Evolutionary conservation across 495 filamentous ascomycete genomes (phyloP).

Genomic region (Aspergillus cavernicola): DNA sequence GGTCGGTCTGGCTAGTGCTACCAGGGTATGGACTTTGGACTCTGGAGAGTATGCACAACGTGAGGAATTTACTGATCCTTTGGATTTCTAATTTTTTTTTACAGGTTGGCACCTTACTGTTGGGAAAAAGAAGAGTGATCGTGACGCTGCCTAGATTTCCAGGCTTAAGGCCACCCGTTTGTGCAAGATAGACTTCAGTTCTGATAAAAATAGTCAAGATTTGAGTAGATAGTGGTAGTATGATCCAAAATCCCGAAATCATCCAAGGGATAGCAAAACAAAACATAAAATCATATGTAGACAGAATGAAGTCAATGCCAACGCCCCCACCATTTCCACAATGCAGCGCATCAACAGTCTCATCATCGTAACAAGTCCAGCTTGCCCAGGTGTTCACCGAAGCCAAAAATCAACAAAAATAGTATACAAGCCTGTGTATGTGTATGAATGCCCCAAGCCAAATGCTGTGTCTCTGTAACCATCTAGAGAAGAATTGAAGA

Average conservation of each 20-base stretch:
- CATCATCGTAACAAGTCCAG: neutral
- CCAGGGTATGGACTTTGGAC: too few species aligned
- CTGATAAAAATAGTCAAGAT: conserved; percentile 4
- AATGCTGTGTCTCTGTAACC: neutral
- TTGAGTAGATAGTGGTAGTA: too few species aligned
- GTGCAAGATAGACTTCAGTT: neutral
- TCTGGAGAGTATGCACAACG: too few species aligned
- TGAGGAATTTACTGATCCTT: too few species aligned
- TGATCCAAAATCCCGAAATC: neutral
- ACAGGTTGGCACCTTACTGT: too few species aligned
- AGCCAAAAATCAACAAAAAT: neutral
- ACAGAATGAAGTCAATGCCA: neutral
- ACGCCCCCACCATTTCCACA: conserved; percentile 1
- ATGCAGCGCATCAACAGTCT: neutral
- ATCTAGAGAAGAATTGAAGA: neutral
- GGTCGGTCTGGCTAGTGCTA: too few species aligned
- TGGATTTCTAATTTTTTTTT: too few species aligned
- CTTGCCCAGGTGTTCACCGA: neutral
- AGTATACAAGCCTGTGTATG: conserved; percentile 3
- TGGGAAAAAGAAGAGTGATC: neutral
- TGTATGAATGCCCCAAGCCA: neutral
- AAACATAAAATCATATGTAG: neutral
- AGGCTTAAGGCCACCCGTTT: neutral
- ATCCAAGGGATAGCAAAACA: neutral
- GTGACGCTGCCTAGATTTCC: neutral